These are phyloP conservation scores for Golubevia sp. DNA, from an alignment of 1,284 basidiomycete genomes.

Conservation along the genomic window DNA sequence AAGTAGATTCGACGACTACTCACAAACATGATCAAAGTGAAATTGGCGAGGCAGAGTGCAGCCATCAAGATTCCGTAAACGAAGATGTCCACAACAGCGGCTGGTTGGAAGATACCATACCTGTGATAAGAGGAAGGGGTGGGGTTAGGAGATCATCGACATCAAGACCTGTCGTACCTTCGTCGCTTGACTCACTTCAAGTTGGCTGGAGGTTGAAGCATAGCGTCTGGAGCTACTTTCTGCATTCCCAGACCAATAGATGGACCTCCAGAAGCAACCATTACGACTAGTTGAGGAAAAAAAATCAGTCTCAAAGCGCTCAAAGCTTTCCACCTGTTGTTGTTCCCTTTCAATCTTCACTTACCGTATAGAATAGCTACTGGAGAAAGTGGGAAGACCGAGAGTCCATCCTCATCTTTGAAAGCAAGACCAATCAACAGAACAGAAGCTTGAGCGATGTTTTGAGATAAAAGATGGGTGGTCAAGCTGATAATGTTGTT, in stretches of 20 bases:
- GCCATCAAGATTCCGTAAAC: constrained; percentile 73
- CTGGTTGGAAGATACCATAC: background rate
- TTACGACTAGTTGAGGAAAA: constrained; percentile 4
- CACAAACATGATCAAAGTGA: too few species aligned
- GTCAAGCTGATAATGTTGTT: constrained; percentile 62
- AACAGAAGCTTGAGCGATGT: constrained; percentile 54
- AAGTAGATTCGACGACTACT: too few species aligned
- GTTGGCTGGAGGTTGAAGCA: constrained; percentile 66
- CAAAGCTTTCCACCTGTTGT: background rate
- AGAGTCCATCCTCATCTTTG: constrained; percentile 67
- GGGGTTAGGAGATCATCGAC: too few species aligned
- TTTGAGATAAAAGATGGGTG: constrained; percentile 50
- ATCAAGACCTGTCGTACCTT: too few species aligned
- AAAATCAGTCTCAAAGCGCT: background rate
- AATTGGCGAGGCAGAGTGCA: constrained; percentile 66
- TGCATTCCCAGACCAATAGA: constrained; percentile 66
- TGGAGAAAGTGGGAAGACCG: constrained; percentile 73
- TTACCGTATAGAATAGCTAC: constrained; percentile 69
- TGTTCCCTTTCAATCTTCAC: constrained; percentile 63
- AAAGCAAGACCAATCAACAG: constrained; percentile 72
- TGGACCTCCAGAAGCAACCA: constrained; percentile 59
- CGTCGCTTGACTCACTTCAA: too few species aligned
- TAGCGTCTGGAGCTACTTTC: constrained; percentile 67
- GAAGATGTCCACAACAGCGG: constrained; percentile 64
- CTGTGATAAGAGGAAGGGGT: too few species aligned